Conservation (phyloP, 495 filamentous ascomycete genomes). For the Podospora australis region DNA sequence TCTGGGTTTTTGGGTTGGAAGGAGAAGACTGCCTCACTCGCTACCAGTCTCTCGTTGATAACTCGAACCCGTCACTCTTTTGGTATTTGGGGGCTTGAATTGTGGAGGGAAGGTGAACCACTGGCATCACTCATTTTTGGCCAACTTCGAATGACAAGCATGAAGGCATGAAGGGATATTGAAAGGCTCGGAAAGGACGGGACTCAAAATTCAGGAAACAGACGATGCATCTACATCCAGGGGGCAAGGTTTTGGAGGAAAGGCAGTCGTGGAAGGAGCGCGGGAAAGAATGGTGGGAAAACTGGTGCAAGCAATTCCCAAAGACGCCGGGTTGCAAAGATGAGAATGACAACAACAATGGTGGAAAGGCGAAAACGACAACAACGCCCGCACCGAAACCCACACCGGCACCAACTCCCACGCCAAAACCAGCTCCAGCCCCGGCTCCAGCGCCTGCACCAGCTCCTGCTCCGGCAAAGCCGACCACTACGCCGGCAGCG, state of each 20-base stretch:
- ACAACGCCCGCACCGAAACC: not conserved
- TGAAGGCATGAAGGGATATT: not conserved
- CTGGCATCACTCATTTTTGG: too few species aligned
- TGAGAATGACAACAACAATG: not conserved
- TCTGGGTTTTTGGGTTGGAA: not conserved
- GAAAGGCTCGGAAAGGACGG: not conserved
- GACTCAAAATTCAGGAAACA: not conserved
- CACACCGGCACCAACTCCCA: not conserved
- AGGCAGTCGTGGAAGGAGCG: too few species aligned
- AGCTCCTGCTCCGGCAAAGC: not conserved
- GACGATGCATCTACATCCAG: not conserved
- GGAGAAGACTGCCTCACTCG: not conserved
- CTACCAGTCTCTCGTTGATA: not conserved
- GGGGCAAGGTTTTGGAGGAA: too few species aligned
- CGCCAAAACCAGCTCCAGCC: not conserved
- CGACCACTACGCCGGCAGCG: not conserved
- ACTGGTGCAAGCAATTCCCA: not conserved
- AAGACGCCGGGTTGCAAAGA: not conserved
- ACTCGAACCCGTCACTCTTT: not conserved
- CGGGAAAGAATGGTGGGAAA: not conserved
- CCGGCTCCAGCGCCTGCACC: not conserved
- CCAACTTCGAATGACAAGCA: not conserved
- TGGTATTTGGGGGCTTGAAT: not conserved
- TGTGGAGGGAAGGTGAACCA: not conserved
- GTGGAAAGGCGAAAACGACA: not conserved